Percentiles rank a stretch among this genome's conserved stretches.
Evolutionary conservation across 108 stramenopile species (phyloP).

Genomic region (Schizochytrium sp.): DNA sequence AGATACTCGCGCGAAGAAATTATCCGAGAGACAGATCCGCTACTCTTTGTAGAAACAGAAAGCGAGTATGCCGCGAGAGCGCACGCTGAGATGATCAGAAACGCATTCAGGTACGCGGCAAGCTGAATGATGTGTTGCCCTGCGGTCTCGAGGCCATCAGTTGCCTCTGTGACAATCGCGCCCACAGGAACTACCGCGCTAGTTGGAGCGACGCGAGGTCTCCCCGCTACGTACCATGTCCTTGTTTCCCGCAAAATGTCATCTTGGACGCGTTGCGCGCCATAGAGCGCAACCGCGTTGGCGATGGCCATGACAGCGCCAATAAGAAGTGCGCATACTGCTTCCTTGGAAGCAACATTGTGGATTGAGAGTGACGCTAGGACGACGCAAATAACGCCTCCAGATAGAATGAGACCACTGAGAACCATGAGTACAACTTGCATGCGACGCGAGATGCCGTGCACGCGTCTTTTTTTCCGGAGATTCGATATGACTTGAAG

Average conservation of each 20-base stretch:
- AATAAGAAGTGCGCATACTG: background rate
- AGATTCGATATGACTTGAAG: background rate
- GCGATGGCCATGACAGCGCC: background rate
- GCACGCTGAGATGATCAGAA: background rate
- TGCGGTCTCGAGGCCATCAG: background rate
- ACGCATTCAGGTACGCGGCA: background rate
- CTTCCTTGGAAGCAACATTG: background rate
- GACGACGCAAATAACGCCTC: background rate
- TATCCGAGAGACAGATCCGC: too few relatives aligned
- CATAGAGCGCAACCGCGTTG: background rate
- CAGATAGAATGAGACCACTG: background rate
- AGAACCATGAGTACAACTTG: background rate
- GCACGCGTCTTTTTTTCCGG: background rate
- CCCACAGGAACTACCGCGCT: background rate
- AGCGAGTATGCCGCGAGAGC: background rate
- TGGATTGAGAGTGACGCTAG: background rate
- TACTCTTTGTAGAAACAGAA: too few relatives aligned
- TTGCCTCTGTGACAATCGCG: background rate
- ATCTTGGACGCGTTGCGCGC: background rate
- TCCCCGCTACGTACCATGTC: background rate
- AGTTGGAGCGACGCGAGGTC: background rate
- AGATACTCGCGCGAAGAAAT: background rate
- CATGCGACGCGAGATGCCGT: background rate
- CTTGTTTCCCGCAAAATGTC: background rate
- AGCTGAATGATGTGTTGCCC: background rate